Conservation (phyloP, 2,329 filamentous ascomycete genomes). For the Cryphonectria nitschkei region DNA sequence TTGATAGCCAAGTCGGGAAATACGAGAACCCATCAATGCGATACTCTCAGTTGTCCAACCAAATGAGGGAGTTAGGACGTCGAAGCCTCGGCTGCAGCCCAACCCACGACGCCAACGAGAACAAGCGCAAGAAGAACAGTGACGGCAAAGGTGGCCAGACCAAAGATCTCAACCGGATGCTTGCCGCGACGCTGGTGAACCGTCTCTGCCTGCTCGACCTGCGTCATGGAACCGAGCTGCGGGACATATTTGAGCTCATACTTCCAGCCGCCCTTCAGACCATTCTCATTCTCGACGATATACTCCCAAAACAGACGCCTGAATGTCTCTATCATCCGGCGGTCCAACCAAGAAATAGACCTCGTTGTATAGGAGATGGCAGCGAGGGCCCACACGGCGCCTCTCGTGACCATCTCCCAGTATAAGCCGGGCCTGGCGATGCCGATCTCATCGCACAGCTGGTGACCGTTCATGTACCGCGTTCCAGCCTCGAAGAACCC, state of each 20-base stretch:
- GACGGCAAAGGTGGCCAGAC: neutral
- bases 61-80: neutral
- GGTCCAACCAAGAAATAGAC: conserved; percentile 29
- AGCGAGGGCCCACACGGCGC: conserved; percentile 39
- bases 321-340: conserved; percentile 34
- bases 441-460: conserved; percentile 41
- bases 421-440: conserved; percentile 38
- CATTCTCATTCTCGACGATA: conserved; percentile 18
- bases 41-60: neutral
- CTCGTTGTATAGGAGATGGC: neutral
- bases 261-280: conserved; percentile 13
- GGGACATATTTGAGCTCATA: conserved; percentile 21
- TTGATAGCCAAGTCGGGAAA: neutral
- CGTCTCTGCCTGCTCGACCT: neutral
- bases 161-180: neutral
- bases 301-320: conserved; percentile 17
- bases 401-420: conserved; percentile 37
- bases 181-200: neutral
- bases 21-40: neutral
- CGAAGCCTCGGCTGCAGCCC: neutral
- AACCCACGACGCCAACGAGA: neutral
- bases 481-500: conserved; percentile 43
- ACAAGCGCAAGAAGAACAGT: neutral
- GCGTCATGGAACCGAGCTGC: neutral
- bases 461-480: conserved; percentile 43